Conservation (phyloP, 805 yeast genomes). For the Maudiozyma serrabonitensis region DNA sequence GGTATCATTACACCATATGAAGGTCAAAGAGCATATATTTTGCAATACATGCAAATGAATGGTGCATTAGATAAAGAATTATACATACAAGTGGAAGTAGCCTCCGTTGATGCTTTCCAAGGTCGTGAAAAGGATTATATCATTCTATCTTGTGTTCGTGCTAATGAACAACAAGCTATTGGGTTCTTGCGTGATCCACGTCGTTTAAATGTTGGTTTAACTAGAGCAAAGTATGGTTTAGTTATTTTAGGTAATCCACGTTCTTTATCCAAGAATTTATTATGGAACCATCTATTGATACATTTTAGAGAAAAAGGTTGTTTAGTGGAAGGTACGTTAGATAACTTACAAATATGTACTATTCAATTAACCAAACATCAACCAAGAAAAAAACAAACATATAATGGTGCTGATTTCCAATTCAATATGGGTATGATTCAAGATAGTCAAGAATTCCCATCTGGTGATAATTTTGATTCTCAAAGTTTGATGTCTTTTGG, state of each 20-base stretch:
- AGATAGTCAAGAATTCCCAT: slow-evolving; percentile 13
- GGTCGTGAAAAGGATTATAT: slow-evolving; percentile 96
- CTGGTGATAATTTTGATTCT: slow-evolving; percentile 23
- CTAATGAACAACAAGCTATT: slow-evolving; percentile 62
- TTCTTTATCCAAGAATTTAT: slow-evolving; percentile 53
- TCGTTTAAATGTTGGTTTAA: slow-evolving; percentile 80
- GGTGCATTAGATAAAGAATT: slow-evolving; percentile 56
- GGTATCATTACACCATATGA: slow-evolving; percentile 94
- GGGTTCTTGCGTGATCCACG: slow-evolving; percentile 82
- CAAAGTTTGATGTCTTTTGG: slow-evolving; percentile 29
- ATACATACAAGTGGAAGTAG: slow-evolving; percentile 71
- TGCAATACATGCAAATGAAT: slow-evolving; percentile 66
- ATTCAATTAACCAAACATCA: slow-evolving; percentile 37
- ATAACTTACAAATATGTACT: slow-evolving; percentile 62
- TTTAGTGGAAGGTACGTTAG: slow-evolving; percentile 82
- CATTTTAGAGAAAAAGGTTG: slow-evolving; percentile 81
- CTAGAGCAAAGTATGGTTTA: slow-evolving; percentile 79
- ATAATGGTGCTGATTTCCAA: slow-evolving; percentile 9
- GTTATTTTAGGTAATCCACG: slow-evolving; percentile 78
- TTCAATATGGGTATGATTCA: slow-evolving; percentile 10
- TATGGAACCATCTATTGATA: slow-evolving; percentile 71
- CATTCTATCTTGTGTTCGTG: slow-evolving; percentile 89
- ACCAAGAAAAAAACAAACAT: slow-evolving; percentile 12
- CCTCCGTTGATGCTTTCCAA: slow-evolving; percentile 96
- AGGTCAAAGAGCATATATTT: slow-evolving; percentile 79